A percentile compares a stretch with the other conserved stretches of the same genome.
Conservation (phyloP, 2,329 filamentous ascomycete species). For the Pseudopyricularia cyperi region DNA sequence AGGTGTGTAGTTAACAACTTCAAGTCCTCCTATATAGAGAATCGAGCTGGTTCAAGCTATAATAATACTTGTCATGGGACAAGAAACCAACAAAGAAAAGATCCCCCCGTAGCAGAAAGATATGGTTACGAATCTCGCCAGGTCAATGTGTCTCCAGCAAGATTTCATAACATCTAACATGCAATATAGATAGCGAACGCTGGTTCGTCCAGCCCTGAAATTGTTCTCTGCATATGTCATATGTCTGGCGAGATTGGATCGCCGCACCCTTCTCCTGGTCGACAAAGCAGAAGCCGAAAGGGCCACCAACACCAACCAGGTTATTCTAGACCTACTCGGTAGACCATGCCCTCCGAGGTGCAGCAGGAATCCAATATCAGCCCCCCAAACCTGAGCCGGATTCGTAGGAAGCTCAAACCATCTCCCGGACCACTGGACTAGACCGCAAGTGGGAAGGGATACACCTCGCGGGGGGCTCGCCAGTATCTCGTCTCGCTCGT, state of each 20-base stretch:
- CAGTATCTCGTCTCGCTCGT: no score
- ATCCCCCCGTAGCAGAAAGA: no score
- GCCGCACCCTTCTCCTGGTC: neutral
- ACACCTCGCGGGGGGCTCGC: neutral
- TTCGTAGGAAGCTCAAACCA: neutral
- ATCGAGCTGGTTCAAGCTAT: no score
- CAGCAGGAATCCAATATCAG: neutral
- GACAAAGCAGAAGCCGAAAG: no score
- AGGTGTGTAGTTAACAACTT: no score
- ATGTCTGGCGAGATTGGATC: neutral
- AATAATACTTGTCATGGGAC: neutral
- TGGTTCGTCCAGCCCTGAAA: neutral
- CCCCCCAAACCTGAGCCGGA: neutral
- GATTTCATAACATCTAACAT: neutral
- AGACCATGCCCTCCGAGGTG: no score
- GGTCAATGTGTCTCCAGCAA: neutral
- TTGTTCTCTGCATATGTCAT: neutral
- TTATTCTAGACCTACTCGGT: neutral
- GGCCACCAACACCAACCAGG: neutral
- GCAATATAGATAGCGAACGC: neutral
- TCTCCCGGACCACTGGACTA: no score
- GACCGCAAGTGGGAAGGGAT: no score
- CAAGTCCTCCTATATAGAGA: no score
- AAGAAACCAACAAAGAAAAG: no score
- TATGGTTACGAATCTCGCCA: no score